Base-by-base conservation (phyloP, 2,329 filamentous ascomycete genomes). In the Knufia petricola region DNA sequence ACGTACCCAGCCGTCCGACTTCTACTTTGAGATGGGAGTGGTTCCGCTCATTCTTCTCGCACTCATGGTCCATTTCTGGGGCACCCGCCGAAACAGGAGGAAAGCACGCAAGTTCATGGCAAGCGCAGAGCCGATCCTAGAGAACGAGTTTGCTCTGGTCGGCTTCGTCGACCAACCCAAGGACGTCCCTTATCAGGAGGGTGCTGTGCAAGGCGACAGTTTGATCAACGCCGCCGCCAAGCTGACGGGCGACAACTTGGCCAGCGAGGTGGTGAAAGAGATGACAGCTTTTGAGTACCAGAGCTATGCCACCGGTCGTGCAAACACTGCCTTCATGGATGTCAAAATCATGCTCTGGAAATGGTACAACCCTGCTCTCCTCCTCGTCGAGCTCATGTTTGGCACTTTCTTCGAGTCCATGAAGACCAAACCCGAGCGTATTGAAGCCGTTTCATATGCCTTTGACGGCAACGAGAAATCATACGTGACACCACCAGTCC, bases 281-380 rank as follows among this genome's bases (percentile, higher is more conserved):
- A 92, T 86, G 71, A 84, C 85, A 49, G 78, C 88, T 52, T 86
- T 87, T 60, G 87, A 95, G 68, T 96, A 82, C 68, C 72, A 83
- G 49, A 82, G 84, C 9, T 98, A 98, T 66, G 87, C 86, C 30
- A 89, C 88, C 28, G 92, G 92, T 48, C 81, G 92, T 58, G 85
- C 89, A 74, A 98, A 98, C 65, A 77, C 92, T 32, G 90, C 90
- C 15, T 96, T 94, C 64, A 69, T 90, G 61, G 90, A 98, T 61
- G 72, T 94, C 64, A 86, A 85, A 69, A 71, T 95, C 62, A 83
- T 79, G 44, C 73, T 95, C 56, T 75, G 81, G 62, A 94, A 92
- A 75, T 79, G 87, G 59, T 94, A 88, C 74, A 95, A 95, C 71
- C 89, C 89, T 1, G 65, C 82, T 44, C 68, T 73, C 39, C 71